Evolutionary conservation across 2,329 filamentous ascomycete genomes (phyloP), one percentile per base, ranked within the genome.

Genomic region (Magnaporthiopsis poae): DNA sequence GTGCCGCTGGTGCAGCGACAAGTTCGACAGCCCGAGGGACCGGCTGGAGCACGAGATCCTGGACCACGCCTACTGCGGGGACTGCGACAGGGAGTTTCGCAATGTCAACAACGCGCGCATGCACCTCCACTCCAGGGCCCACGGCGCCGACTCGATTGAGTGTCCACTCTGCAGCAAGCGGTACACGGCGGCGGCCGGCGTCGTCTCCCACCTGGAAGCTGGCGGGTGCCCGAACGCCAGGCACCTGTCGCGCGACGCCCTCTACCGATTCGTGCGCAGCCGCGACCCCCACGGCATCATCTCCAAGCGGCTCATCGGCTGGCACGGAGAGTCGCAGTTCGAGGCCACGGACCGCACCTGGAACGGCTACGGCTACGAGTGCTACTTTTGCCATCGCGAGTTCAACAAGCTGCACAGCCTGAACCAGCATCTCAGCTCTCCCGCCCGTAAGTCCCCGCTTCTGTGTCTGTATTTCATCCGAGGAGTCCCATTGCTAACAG

Each of bases 131-230:
- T 87, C 84, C 0, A 75, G 75, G 5, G 71, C 73, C 62, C 86
- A 89, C 70, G 76, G 76, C 0, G 80, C 80, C 66, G 67, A 63
- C 0, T 73, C 73, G 1, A 72, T 86, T 9, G 0, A 60, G 0
- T 90, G 87, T 64, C 86, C 82, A 0, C 88, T 85, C 71, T 89
- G 87, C 74, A 71, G 76, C 52, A 67, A 62, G 2, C 35, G 11
- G 2, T 84, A 78, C 68, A 75, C 79, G 12, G 81, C 81, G 0
- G 84, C 85, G 1, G 84, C 81, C 0, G 86, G 84, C 4, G 69
- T 88, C 5, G 71, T 76, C 0, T 78, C 86, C 71, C 84, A 89
- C 68, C 73, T 89, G 0, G 87, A 89, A 69, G 74, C 71, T 0
- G 81, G 82, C n/a, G 73, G 77, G 0, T 89, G 86, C 65, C 78